A percentile compares a stretch with the other conserved stretches of the same genome.
Conservation (phyloP, 1,284 basidiomycete species). For the Chalciporus sp. region DNA sequence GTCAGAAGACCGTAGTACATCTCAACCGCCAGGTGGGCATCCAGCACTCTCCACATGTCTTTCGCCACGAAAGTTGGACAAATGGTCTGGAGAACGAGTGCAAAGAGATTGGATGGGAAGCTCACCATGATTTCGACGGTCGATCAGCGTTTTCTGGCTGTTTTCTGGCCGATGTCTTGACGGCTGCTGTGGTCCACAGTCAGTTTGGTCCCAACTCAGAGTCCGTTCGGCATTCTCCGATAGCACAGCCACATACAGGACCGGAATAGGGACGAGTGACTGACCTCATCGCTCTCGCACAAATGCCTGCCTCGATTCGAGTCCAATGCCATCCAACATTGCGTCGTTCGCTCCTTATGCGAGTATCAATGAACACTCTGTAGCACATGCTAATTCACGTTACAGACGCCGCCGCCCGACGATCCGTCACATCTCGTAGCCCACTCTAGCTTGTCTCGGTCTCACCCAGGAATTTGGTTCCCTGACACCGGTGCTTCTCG, state of each 20-base stretch:
- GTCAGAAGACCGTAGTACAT: constrained; percentile 25
- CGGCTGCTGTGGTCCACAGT: constrained; percentile 10
- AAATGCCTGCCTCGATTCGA: no score
- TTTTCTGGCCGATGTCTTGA: constrained; percentile 29
- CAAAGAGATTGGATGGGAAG: not conserved
- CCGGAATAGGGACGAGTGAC: not conserved
- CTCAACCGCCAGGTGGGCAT: constrained; percentile 19
- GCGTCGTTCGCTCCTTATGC: constrained; percentile 23
- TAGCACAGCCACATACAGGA: constrained; percentile 25
- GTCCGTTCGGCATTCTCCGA: constrained; percentile 30
- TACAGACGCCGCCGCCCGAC: constrained; percentile 62
- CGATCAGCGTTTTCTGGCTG: constrained; percentile 19
- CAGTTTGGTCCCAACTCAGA: constrained; percentile 14
- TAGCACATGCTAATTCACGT: constrained; percentile 35
- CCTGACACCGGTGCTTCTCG: constrained; percentile 42
- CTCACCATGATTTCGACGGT: constrained; percentile 32
- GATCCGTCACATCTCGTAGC: constrained; percentile 41
- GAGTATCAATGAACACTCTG: constrained; percentile 32
- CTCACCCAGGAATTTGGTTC: constrained; percentile 57
- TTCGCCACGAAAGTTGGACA: constrained; percentile 5
- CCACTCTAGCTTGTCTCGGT: constrained; percentile 32
- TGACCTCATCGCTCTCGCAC: no score
- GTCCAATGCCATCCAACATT: not conserved
- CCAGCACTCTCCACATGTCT: constrained; percentile 17
- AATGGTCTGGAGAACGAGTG: not conserved